Evolutionary conservation across 768 basidiomycete species (phyloP).

Genomic region (Phaffia australis): DNA sequence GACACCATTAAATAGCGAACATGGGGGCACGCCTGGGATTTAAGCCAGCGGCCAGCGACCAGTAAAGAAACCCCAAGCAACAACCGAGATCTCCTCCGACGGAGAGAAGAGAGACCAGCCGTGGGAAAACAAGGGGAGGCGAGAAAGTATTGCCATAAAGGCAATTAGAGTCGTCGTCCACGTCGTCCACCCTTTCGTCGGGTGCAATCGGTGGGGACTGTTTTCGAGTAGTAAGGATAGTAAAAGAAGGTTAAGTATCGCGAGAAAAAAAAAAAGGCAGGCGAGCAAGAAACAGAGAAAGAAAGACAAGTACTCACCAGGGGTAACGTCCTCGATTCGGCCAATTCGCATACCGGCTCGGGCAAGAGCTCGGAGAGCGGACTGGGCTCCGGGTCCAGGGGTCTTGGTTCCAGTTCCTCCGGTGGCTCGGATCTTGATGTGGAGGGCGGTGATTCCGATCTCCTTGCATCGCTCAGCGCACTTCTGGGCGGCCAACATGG

Average conservation of each 20-base stretch:
- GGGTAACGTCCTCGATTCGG: constrained; percentile 56
- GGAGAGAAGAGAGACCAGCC: background rate
- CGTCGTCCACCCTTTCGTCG: constrained; percentile 68
- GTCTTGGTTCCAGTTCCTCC: constrained; percentile 98
- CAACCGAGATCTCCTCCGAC: no score
- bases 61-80: no score
- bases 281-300: background rate
- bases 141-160: background rate
- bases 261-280: constrained; percentile 5
- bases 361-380: constrained; percentile 92
- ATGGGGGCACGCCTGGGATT: no score
- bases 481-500: constrained; percentile 97
- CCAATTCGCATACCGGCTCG: constrained; percentile 98
- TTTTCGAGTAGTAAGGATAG: no score
- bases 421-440: constrained; percentile 96
- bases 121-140: background rate
- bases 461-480: constrained; percentile 93
- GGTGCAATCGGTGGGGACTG: constrained; percentile 92
- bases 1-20: no score
- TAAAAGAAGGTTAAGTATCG: no score
- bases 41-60: no score
- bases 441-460: constrained; percentile 83
- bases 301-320: background rate
- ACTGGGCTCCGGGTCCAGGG: constrained; percentile 96
- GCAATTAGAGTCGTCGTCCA: constrained; percentile 28